These are phyloP conservation scores for Panaeolus cyanescens DNA, from an alignment of 768 basidiomycete genomes.

Conservation along the genomic window DNA sequence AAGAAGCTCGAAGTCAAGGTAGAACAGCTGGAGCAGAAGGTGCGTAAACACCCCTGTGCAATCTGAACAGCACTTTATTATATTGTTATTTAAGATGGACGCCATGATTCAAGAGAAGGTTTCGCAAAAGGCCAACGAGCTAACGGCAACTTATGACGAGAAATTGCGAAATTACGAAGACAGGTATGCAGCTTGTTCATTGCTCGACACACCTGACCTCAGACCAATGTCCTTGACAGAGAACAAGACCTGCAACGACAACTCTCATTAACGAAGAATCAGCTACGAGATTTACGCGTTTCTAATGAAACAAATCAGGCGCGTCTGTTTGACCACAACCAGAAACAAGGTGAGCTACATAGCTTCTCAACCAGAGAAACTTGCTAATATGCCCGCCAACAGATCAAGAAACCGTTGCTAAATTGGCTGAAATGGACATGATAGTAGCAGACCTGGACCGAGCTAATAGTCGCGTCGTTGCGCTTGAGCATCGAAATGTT, in stretches of 20 bases:
- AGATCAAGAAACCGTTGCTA: slow-evolving; percentile 92
- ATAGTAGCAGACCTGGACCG: slow-evolving; percentile 91
- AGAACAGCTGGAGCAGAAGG: slow-evolving; percentile 85
- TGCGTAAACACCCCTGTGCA: slow-evolving; percentile 26
- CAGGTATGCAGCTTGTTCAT: slow-evolving; percentile 50
- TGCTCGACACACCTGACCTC: too few relatives aligned
- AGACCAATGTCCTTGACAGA: slow-evolving; percentile 36
- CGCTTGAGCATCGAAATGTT: slow-evolving; percentile 92
- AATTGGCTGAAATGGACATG: slow-evolving; percentile 93
- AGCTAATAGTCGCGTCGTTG: slow-evolving; percentile 91
- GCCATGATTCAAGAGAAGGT: slow-evolving; percentile 89
- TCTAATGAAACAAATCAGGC: slow-evolving; percentile 95
- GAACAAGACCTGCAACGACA: slow-evolving; percentile 96
- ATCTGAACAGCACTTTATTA: background rate
- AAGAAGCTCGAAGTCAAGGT: slow-evolving; percentile 74
- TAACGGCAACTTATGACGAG: slow-evolving; percentile 97
- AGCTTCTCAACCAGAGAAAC: background rate
- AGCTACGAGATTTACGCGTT: slow-evolving; percentile 85
- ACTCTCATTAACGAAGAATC: slow-evolving; percentile 81
- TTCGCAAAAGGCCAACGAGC: slow-evolving; percentile 90
- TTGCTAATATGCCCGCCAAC: slow-evolving; percentile 1
- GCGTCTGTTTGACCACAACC: slow-evolving; percentile 86
- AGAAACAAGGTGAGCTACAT: slow-evolving; percentile 86
- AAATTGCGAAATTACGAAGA: slow-evolving; percentile 95
- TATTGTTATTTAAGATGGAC: slow-evolving; percentile 74